Conservation (phyloP, 345 rosid genomes). For the Microthlaspi erraticum region DNA sequence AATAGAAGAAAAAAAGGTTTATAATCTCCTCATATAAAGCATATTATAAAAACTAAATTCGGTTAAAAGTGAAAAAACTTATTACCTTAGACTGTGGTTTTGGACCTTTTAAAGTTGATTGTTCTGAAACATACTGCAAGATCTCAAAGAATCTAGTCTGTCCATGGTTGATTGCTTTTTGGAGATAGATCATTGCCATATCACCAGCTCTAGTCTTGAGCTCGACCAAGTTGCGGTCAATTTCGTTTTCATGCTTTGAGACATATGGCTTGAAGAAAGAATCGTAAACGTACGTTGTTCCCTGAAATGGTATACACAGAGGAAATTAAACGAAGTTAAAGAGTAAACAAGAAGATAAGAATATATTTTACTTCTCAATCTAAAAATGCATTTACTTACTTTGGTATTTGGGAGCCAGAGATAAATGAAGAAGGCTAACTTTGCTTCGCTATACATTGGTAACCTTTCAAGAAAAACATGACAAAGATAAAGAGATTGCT, state of each 20-base stretch:
- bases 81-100: conserved; percentile 52
- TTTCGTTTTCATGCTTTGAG: conserved; percentile 62
- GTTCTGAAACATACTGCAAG: conserved; percentile 53
- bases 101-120: conserved; percentile 40
- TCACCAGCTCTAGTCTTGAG: conserved; percentile 54
- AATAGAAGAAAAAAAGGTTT: background rate
- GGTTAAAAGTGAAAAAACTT: background rate
- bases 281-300: conserved; percentile 61
- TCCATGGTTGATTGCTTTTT: conserved; percentile 56
- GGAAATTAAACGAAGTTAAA: background rate
- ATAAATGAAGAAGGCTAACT: conserved; percentile 71
- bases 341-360: background rate
- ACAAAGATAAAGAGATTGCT: background rate
- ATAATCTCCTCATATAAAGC: background rate
- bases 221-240: conserved; percentile 61
- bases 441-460: conserved; percentile 80
- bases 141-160: conserved; percentile 57
- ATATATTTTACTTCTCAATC: background rate
- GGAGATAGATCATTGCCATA: conserved; percentile 49
- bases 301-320: conserved; percentile 46
- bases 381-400: conserved; percentile 44
- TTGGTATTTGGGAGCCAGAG: conserved; percentile 78
- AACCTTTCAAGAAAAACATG: conserved; percentile 57
- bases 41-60: background rate
- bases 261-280: conserved; percentile 54